Base-by-base conservation (phyloP, 495 filamentous ascomycete genomes). In the Xylaria intraflava region DNA sequence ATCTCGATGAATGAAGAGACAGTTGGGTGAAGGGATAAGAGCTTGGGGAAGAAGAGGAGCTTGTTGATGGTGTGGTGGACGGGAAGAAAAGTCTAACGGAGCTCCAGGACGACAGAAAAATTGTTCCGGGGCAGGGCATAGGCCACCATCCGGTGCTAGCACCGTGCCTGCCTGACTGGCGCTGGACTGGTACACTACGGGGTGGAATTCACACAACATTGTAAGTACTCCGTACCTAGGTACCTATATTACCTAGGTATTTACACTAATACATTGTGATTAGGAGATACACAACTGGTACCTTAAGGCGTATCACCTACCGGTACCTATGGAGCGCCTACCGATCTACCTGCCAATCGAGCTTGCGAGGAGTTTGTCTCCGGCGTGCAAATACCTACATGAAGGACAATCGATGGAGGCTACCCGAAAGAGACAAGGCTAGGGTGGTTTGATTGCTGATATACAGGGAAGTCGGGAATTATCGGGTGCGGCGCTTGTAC, bases 61-160 rank as follows among this genome's bases (percentile, higher is more conserved):
- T 67, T 65, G 63, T 46, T 65, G 67, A 65, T 54, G 26, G 41
- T 62, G 65, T 63, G 66, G 66, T 56, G 65, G 65, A 69, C 66
- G 62, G 59, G 61, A 65, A 62, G 57, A 67, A 67, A 67, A 62
- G 57, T 65, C 59, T 63, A 62, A 60, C 57, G 61, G 61, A 61
- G 64, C 58, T 64, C 58, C 49, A 59, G 60, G 56, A 60, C 45
- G 52, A 58, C 51, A 57, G 58, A 61, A 57, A 19, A 55, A 48
- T 42, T 43, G 51, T 57, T 64, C 56, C 59, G 50, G 57, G 45
- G 46, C 49, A 54, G 38, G 50, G 49, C 56, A 62, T 43, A 46
- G 55, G 52, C 52, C 49, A 53, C 55, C 43, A 30, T 17, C 16
- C 27, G 52, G 40, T 42, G 12, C 27, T 4, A 9, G 46, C 53